These are phyloP conservation scores for Neurospora hispaniola DNA, from an alignment of 495 filamentous ascomycete genomes.

Conservation along the genomic window DNA sequence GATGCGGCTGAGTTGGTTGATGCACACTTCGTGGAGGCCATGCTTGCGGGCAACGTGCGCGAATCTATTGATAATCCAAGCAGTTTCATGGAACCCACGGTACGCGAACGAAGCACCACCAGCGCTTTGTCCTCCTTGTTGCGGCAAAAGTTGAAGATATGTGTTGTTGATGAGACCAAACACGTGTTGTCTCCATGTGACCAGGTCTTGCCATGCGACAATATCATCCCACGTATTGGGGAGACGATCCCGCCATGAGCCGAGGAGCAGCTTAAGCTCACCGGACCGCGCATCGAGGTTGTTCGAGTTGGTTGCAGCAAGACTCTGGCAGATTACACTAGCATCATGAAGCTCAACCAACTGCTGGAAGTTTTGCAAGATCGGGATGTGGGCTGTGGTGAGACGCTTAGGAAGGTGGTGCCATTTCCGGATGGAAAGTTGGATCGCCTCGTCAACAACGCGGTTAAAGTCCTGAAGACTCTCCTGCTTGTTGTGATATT, in stretches of 20 bases:
- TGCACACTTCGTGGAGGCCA: conserved; percentile 92
- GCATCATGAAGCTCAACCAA: conserved; percentile 98
- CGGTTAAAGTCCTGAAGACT: conserved; percentile 68
- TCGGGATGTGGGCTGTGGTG: conserved; percentile 89
- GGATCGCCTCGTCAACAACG: conserved; percentile 90
- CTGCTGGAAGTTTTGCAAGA: conserved; percentile 96
- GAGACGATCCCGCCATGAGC: conserved; percentile 89
- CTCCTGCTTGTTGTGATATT: conserved; percentile 83
- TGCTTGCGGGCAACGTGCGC: conserved; percentile 97
- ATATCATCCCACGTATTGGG: conserved; percentile 99
- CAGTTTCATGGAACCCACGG: conserved; percentile 94
- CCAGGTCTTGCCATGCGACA: conserved; percentile 95
- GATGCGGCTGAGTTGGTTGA: conserved; percentile 89
- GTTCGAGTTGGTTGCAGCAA: conserved; percentile 66
- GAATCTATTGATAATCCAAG: conserved; percentile 99
- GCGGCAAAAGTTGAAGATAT: conserved; percentile 78
- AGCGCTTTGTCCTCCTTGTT: conserved; percentile 55
- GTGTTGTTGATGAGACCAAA: conserved; percentile 94
- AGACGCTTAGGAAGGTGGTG: conserved; percentile 88
- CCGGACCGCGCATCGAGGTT: conserved; percentile 93
- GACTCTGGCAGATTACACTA: conserved; percentile 83
- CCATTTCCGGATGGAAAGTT: conserved; percentile 95
- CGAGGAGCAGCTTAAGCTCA: conserved; percentile 87
- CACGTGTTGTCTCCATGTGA: conserved; percentile 98
- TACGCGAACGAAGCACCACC: conserved; percentile 84